A percentile compares a stretch with the other conserved stretches of the same genome.
Evolutionary conservation across 225 moss, liverwort and hornwort species (phyloP).

Genomic region (Climacium dendroides): DNA sequence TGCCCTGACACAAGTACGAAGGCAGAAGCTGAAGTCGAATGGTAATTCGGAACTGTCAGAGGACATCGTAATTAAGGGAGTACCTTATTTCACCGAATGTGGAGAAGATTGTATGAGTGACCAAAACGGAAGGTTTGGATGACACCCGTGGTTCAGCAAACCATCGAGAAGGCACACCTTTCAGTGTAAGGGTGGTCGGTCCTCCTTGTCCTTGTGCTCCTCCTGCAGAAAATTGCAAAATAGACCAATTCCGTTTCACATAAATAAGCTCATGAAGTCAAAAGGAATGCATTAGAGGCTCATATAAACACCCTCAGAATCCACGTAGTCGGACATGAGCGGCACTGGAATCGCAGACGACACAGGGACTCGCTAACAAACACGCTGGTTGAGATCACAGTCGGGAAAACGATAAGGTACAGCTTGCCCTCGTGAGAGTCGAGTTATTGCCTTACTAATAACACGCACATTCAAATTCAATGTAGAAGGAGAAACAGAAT

Average conservation of each 20-base stretch:
- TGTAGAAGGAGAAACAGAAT: background rate
- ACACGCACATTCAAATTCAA: background rate
- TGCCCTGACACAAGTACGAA: background rate
- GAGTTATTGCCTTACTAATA: background rate
- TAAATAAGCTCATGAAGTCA: background rate
- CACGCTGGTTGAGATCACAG: background rate
- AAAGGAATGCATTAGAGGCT: background rate
- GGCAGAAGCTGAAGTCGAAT: too few relatives aligned
- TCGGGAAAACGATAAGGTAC: background rate
- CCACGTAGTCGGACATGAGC: background rate
- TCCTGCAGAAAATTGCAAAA: background rate
- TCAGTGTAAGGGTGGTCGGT: slow-evolving; percentile 37
- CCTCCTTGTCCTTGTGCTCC: slow-evolving; percentile 16
- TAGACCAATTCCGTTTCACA: background rate
- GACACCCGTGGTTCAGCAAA: slow-evolving; percentile 55
- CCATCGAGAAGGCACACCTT: slow-evolving; percentile 49
- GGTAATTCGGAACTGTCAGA: background rate
- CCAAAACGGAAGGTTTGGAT: slow-evolving; percentile 51
- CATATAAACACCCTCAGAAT: background rate
- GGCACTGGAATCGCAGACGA: background rate
- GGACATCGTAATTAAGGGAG: background rate
- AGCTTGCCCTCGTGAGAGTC: background rate
- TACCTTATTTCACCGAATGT: slow-evolving; percentile 50
- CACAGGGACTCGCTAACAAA: background rate
- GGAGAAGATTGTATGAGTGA: slow-evolving; percentile 61